Percentiles rank a stretch among this genome's conserved stretches.
These are phyloP conservation scores for Botrytis deweyae DNA, from an alignment of 2,329 filamentous ascomycete species.

Conservation along the genomic window DNA sequence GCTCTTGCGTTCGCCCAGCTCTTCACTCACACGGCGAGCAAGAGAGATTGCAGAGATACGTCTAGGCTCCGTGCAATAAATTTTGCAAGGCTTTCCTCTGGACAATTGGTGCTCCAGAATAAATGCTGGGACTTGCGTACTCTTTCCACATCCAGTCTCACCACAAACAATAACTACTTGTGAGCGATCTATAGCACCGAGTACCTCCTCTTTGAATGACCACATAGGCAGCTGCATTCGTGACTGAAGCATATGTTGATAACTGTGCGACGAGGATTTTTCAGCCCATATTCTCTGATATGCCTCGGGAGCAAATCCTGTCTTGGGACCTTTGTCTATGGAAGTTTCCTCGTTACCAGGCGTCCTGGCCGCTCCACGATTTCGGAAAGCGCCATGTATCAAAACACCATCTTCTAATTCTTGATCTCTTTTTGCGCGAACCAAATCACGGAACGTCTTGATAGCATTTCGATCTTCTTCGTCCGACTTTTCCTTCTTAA, in stretches of 20 bases:
- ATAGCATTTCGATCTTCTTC: constrained; percentile 67
- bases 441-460: constrained; percentile 65
- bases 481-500: constrained; percentile 69
- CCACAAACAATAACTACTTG: constrained; percentile 93
- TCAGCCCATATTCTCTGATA: constrained; percentile 60
- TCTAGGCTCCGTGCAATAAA: constrained; percentile 93
- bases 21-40: constrained; percentile 88
- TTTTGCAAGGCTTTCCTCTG: constrained; percentile 78
- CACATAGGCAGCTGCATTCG: constrained; percentile 88
- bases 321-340: constrained; percentile 39
- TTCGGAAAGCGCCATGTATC: constrained; percentile 72
- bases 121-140: constrained; percentile 94
- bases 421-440: constrained; percentile 67
- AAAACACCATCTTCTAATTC: constrained; percentile 74
- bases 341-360: constrained; percentile 50
- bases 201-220: constrained; percentile 74
- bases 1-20: constrained; percentile 79
- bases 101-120: constrained; percentile 85
- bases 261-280: constrained; percentile 64
- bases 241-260: constrained; percentile 43
- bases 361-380: constrained; percentile 50
- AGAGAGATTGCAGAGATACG: constrained; percentile 95
- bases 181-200: constrained; percentile 72
- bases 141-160: constrained; percentile 96
- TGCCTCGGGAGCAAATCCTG: constrained; percentile 38